Percentiles rank a stretch among this genome's conserved stretches.
These are phyloP conservation scores for Nigrograna mackinnonii DNA, from an alignment of 2,329 filamentous ascomycete species.

Conservation along the genomic window DNA sequence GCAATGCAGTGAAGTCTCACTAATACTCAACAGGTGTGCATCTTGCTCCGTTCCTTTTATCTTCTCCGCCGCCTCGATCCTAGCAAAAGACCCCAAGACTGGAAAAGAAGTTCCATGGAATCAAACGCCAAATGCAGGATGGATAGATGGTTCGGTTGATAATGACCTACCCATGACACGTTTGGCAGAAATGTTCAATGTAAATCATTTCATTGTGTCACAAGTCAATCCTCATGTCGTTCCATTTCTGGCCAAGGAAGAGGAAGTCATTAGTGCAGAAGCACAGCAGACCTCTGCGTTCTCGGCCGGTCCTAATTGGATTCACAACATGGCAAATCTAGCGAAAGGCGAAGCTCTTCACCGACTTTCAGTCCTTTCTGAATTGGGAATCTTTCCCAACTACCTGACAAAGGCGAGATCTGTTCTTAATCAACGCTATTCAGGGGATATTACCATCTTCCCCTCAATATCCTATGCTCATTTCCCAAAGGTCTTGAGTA, in stretches of 20 bases:
- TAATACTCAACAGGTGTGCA: constrained; percentile 61
- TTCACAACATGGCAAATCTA: constrained; percentile 69
- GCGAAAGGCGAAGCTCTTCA: constrained; percentile 81
- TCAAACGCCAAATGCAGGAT: constrained; percentile 73
- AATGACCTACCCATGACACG: constrained; percentile 91
- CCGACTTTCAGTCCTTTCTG: constrained; percentile 77
- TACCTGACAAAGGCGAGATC: constrained; percentile 77
- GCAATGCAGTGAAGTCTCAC: constrained; percentile 1
- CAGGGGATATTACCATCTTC: constrained; percentile 92
- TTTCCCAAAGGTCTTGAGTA: constrained; percentile 76
- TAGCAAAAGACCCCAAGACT: constrained; percentile 83
- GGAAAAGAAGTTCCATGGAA: constrained; percentile 82
- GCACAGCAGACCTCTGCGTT: constrained; percentile 36
- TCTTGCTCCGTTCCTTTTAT: constrained; percentile 91
- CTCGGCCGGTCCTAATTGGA: constrained; percentile 58
- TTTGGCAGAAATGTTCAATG: constrained; percentile 93
- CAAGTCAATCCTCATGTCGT: constrained; percentile 96
- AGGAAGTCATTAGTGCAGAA: constrained; percentile 52
- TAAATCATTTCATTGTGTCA: constrained; percentile 97
- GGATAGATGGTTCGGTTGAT: constrained; percentile 94
- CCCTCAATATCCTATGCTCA: constrained; percentile 77
- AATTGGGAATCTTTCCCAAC: constrained; percentile 80
- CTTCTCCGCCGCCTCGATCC: constrained; percentile 76
- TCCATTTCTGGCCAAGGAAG: constrained; percentile 79
- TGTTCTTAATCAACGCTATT: constrained; percentile 87